Evolutionary conservation across 345 rosid species (phyloP).

Genomic region (Murraya paniculata): DNA sequence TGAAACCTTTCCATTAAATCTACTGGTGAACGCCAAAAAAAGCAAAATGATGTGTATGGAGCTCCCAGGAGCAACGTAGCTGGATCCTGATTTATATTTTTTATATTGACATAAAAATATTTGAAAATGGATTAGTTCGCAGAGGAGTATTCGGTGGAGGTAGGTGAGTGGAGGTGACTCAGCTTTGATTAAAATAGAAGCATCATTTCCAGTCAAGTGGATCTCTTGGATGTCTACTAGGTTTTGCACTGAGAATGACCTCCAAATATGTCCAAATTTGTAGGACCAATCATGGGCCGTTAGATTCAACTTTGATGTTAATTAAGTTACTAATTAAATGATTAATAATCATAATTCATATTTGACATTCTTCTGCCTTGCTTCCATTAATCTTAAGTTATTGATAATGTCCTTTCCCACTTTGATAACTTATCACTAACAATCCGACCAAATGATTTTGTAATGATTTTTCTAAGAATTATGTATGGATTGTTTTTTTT

Average conservation of each 20-base stretch:
- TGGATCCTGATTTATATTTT: too few relatives aligned
- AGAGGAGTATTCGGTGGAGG: not conserved
- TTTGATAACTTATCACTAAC: not conserved
- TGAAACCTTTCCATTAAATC: too few relatives aligned
- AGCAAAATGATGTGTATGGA: too few relatives aligned
- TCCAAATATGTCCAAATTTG: not conserved
- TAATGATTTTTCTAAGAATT: not conserved
- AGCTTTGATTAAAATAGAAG: not conserved
- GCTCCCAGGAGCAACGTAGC: too few relatives aligned
- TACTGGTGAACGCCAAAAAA: too few relatives aligned
- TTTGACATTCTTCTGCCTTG: not conserved
- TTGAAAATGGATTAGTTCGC: not conserved
- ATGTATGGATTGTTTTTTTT: not conserved
- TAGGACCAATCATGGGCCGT: not conserved
- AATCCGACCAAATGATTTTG: not conserved
- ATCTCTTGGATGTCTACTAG: conserved; percentile 18
- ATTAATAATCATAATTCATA: not conserved
- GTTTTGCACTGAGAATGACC: conserved; percentile 1
- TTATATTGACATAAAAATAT: too few relatives aligned
- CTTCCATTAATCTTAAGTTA: not conserved
- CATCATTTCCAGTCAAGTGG: conserved; percentile 17
- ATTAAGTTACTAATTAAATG: not conserved
- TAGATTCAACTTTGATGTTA: not conserved
- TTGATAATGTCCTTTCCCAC: not conserved
- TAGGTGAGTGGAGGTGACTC: conserved; percentile 24